These are phyloP conservation scores for Solanum virginianum DNA, from an alignment of 257 asterid species.

Conservation along the genomic window DNA sequence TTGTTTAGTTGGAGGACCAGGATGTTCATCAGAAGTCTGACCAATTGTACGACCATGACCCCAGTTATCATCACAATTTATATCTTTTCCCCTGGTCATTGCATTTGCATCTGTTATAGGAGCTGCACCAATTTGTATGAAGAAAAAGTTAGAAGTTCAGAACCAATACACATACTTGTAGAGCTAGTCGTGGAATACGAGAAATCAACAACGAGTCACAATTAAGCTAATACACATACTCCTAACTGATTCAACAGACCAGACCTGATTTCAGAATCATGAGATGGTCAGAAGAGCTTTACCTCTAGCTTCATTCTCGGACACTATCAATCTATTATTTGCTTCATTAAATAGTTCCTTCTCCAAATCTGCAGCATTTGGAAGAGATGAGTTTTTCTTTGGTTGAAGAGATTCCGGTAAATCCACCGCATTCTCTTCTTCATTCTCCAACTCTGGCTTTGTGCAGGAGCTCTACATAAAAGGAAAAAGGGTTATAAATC, in stretches of 20 bases:
- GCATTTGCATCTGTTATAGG: slow-evolving; percentile 4
- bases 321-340: slow-evolving; percentile 7
- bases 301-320: slow-evolving; percentile 28
- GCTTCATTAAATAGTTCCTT: slow-evolving; percentile 15
- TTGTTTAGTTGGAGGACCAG: slow-evolving; percentile 19
- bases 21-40: slow-evolving; percentile 20
- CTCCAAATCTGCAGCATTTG: slow-evolving; percentile 13
- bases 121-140: slow-evolving; percentile 3
- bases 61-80: slow-evolving; percentile 5
- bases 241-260: neutral
- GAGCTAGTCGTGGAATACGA: too few species aligned
- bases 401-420: slow-evolving; percentile 15
- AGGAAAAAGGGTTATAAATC: neutral
- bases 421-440: slow-evolving; percentile 27
- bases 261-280: neutral
- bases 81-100: slow-evolving; percentile 17
- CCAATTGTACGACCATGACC: slow-evolving; percentile 7
- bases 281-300: neutral
- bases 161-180: neutral
- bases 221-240: neutral
- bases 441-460: slow-evolving; percentile 50
- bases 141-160: neutral
- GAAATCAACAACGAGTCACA: too few species aligned
- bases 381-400: slow-evolving; percentile 12
- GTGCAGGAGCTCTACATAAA: slow-evolving; percentile 74